Conservation (phyloP, 2,329 filamentous ascomycete species). For the Trichoderma breve region DNA sequence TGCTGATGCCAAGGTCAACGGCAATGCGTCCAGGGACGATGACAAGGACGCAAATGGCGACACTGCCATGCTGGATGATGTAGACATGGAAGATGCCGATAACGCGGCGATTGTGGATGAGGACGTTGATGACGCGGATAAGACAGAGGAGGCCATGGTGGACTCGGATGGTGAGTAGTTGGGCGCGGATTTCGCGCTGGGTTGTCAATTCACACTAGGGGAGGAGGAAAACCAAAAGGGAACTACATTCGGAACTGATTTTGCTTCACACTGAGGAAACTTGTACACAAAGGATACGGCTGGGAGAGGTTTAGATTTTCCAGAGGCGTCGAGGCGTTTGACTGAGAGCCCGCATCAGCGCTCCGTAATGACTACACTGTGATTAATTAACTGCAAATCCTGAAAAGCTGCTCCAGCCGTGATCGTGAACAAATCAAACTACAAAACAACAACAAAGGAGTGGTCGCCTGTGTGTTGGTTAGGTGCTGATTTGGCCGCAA, state of each 20-base stretch:
- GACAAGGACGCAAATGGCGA: conserved; percentile 41
- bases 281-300: conserved; percentile 38
- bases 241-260: conserved; percentile 43
- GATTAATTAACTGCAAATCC: background rate
- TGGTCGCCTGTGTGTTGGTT: background rate
- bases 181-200: background rate
- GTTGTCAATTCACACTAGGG: background rate
- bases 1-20: conserved; percentile 13
- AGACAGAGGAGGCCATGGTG: conserved; percentile 40
- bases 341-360: background rate
- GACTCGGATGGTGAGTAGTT: conserved; percentile 37
- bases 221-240: background rate
- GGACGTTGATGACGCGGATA: conserved; percentile 45
- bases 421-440: background rate
- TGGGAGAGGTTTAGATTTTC: conserved; percentile 41
- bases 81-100: conserved; percentile 50
- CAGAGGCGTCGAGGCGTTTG: conserved; percentile 19
- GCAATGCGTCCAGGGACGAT: background rate
- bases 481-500: too few species aligned
- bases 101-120: conserved; percentile 41
- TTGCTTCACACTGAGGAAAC: conserved; percentile 46
- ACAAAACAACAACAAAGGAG: background rate
- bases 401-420: background rate
- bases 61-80: conserved; percentile 49
- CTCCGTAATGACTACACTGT: conserved; percentile 9